These are phyloP conservation scores for Lepidopterella palustris DNA, from an alignment of 495 filamentous ascomycete species.

Conservation along the genomic window DNA sequence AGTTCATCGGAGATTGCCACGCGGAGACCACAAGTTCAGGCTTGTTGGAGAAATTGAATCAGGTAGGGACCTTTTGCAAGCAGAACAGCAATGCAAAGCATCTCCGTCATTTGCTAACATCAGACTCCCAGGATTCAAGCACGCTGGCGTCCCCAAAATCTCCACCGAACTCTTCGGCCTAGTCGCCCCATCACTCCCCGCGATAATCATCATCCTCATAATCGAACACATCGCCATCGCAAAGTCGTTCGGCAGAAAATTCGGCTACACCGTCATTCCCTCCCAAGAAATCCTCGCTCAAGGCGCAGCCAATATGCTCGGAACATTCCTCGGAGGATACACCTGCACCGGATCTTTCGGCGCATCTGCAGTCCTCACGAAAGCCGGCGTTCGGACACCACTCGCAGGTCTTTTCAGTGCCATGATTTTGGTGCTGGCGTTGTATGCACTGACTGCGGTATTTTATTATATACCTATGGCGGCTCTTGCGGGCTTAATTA, in stretches of 20 bases:
- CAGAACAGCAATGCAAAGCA: neutral
- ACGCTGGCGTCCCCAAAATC: slow-evolving; percentile 66
- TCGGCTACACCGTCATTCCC: slow-evolving; percentile 94
- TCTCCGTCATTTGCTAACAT: neutral
- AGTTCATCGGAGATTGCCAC: no score
- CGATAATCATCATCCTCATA: slow-evolving; percentile 84
- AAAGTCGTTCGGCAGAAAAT: slow-evolving; percentile 93
- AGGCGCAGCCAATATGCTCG: slow-evolving; percentile 83
- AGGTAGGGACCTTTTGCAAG: no score
- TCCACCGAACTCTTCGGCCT: slow-evolving; percentile 53
- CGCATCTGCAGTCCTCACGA: slow-evolving; percentile 94
- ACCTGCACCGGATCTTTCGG: slow-evolving; percentile 96
- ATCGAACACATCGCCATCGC: slow-evolving; percentile 85
- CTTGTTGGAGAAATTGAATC: no score
- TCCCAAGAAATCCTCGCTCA: slow-evolving; percentile 96
- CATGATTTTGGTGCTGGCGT: slow-evolving; percentile 77
- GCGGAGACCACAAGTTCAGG: no score
- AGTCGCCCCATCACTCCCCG: slow-evolving; percentile 61
- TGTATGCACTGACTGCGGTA: slow-evolving; percentile 85
- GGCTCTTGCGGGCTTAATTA: slow-evolving; percentile 82
- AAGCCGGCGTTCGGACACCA: slow-evolving; percentile 90
- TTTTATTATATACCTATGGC: slow-evolving; percentile 92
- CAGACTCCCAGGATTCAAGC: slow-evolving; percentile 63
- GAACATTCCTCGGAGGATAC: slow-evolving; percentile 89
- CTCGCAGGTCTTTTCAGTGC: slow-evolving; percentile 90